Base-by-base conservation (phyloP, 768 basidiomycete genomes). In the Arthromyces matolae region DNA sequence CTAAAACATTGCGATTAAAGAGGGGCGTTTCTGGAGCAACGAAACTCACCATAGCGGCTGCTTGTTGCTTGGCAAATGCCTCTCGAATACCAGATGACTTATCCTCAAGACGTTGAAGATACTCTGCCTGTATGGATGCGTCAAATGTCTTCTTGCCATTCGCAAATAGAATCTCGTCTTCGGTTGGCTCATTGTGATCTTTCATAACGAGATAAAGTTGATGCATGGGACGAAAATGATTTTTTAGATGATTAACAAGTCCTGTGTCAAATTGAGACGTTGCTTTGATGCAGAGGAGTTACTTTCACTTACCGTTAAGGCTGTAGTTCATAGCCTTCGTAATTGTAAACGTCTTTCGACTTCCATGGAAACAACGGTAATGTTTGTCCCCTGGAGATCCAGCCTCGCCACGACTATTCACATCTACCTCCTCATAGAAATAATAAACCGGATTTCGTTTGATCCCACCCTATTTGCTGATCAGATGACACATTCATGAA, bases 41-140 rank as follows among this genome's bases (percentile, higher is more conserved):
- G 28, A 39, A 25, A 12, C 40, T 48, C 40, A 43, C 40, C 22
- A 19, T 29, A 16, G 34, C 47, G 9, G 24, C 36, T 34, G 24
- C 35, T 31, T 37, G 29, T 29, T 58, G 40, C 53, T 55, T 45
- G 53, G 54, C 61, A 49, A 64, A 28, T 56, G 57, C 52, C 27
- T 43, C 28, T 22, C 18, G 45, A 49, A 50, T 64, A 52, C 33
- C 47, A 46, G 22, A 49, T 51, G 16, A 53, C 46, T 28, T 56
- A 47, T 14, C 27, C 18, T 45, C 59, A 60, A 43, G 19, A 29
- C 22, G 41, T 9, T 45, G 37, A 36, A 41, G 20, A 8, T 34
- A 54, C 47, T 32, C 49, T 28, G 38, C 27, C 22, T 32, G 43
- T 28, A 20, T 36, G 20, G 38, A 40, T 23, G 22, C 20, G 39